A percentile compares a stretch with the other conserved stretches of the same genome.
Evolutionary conservation across 495 filamentous ascomycete genomes (phyloP).

Genomic region (Penicillium roqueforti): DNA sequence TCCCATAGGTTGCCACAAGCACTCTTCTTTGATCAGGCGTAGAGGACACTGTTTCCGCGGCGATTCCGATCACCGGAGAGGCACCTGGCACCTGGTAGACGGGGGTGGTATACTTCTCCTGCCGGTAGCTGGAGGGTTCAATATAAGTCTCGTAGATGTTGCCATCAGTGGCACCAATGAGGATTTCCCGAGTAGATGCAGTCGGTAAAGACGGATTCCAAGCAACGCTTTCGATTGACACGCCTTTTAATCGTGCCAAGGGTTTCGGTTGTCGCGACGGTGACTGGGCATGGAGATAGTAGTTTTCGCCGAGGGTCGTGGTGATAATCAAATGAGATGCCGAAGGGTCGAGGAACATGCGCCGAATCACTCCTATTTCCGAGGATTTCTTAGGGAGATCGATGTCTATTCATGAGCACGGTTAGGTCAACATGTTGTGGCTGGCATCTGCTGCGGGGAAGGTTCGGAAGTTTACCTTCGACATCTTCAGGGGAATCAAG

Average conservation of each 20-base stretch:
- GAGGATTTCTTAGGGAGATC: constrained; percentile 91
- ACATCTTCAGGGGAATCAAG: constrained; percentile 91
- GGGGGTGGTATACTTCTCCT: constrained; percentile 83
- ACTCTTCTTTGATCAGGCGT: constrained; percentile 68
- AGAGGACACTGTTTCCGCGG: constrained; percentile 65
- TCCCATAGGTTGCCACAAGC: constrained; percentile 69
- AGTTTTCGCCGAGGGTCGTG: constrained; percentile 90
- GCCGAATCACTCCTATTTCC: constrained; percentile 84
- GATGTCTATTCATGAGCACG: constrained; percentile 62
- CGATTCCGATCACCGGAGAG: constrained; percentile 72
- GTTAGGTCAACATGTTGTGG: constrained; percentile 13
- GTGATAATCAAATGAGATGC: constrained; percentile 91
- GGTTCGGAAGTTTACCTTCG: constrained; percentile 58
- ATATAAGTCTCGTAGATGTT: constrained; percentile 95
- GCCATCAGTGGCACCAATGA: constrained; percentile 86
- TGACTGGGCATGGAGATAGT: constrained; percentile 91
- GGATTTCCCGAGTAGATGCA: constrained; percentile 90
- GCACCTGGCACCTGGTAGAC: constrained; percentile 77
- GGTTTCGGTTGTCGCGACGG: constrained; percentile 69
- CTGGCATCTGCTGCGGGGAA: constrained; percentile 18
- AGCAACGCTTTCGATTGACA: constrained; percentile 80
- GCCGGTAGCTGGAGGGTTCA: constrained; percentile 82
- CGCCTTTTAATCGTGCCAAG: constrained; percentile 76
- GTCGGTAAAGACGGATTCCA: constrained; percentile 98
- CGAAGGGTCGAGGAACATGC: constrained; percentile 95